Conservation (phyloP, 371 early-diverging fungal genomes). For the Gilbertella persicaria region DNA sequence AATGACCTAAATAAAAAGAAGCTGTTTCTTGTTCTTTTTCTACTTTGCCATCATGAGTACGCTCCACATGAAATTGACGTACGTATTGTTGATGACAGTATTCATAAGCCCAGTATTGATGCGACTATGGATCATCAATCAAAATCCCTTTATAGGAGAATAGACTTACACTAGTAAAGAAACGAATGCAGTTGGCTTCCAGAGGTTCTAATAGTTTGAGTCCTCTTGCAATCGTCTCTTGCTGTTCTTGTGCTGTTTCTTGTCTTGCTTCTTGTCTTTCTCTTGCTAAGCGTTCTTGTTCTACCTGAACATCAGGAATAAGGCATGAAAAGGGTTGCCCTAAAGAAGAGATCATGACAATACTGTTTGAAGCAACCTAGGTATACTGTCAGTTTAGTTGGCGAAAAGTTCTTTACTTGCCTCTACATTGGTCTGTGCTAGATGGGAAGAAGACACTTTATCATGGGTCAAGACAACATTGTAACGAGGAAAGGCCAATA, state of each 20-base stretch:
- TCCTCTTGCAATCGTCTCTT: constrained; percentile 55
- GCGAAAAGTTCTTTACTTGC: not conserved
- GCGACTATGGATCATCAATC: constrained; percentile 45
- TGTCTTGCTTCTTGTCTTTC: constrained; percentile 13
- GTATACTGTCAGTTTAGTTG: no score
- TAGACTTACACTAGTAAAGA: constrained; percentile 31
- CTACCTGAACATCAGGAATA: constrained; percentile 40
- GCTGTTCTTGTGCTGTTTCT: constrained; percentile 35
- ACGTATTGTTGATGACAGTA: constrained; percentile 73
- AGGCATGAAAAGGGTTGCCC: constrained; percentile 56
- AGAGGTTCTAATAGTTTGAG: constrained; percentile 62
- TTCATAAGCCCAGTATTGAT: constrained; percentile 80
- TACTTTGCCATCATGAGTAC: constrained; percentile 24
- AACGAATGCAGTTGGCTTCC: constrained; percentile 52
- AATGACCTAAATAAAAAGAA: constrained; percentile 29
- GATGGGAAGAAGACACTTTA: constrained; percentile 40
- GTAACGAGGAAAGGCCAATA: constrained; percentile 55
- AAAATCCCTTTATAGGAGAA: no score
- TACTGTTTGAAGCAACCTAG: constrained; percentile 2
- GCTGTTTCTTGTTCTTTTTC: constrained; percentile 24
- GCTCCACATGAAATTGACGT: constrained; percentile 69
- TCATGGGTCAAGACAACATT: constrained; percentile 46
- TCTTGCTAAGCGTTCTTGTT: constrained; percentile 17
- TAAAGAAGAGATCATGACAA: constrained; percentile 48
- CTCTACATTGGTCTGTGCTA: constrained; percentile 18